Evolutionary conservation across 169 alveolate species (phyloP).

Genomic region (Besnoitia besnoiti): DNA sequence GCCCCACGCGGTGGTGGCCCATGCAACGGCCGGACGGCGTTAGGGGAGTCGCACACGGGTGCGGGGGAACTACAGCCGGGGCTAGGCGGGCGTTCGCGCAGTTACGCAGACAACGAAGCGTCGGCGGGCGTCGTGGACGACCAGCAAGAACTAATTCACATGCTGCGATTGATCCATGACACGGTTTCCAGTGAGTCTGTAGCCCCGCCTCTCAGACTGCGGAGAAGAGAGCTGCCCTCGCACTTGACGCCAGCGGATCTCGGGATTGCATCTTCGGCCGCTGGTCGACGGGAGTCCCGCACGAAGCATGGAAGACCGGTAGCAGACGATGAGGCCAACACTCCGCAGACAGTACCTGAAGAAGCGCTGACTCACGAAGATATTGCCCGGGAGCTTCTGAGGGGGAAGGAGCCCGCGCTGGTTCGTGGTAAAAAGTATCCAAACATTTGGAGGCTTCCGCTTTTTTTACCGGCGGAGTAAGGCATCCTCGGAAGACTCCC

Average conservation of each 20-base stretch:
- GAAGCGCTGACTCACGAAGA: constrained; percentile 1
- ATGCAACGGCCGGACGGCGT: no score
- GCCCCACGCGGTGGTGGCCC: no score
- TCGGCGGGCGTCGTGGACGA: neutral
- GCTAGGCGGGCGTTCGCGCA: neutral
- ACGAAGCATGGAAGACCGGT: neutral
- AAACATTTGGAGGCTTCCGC: neutral
- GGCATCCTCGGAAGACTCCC: no score
- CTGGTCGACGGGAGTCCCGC: neutral
- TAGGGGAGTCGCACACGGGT: neutral
- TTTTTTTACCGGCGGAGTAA: neutral
- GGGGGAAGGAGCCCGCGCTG: constrained; percentile 12
- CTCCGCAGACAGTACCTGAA: neutral
- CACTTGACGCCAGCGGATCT: neutral
- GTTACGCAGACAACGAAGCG: neutral
- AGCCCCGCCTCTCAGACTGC: neutral
- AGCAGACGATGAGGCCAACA: neutral
- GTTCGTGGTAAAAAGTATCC: constrained; percentile 13
- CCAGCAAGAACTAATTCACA: neutral
- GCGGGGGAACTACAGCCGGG: neutral
- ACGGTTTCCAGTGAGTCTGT: neutral
- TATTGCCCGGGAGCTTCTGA: neutral
- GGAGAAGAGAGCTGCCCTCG: constrained; percentile 21
- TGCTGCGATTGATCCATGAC: neutral
- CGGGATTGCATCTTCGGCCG: neutral